Conservation (phyloP, 129 eudicot species). For the Smallanthus sonchifolius region DNA sequence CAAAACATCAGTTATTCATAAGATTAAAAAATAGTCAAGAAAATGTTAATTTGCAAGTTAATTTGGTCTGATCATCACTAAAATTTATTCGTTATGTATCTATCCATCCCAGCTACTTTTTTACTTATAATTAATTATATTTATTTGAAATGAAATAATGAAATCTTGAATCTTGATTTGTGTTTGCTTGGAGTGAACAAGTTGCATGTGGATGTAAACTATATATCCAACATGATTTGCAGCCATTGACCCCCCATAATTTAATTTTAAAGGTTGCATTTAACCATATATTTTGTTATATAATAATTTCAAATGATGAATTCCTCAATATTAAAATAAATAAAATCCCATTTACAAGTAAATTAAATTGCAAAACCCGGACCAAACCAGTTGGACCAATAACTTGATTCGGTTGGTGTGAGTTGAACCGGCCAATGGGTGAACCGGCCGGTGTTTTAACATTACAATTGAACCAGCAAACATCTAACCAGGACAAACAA, state of each 20-base stretch:
- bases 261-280: conserved; percentile 10
- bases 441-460: too few species aligned
- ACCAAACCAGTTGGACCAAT: too few species aligned
- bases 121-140: not conserved
- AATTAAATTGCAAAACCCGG: not conserved
- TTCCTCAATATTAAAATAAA: not conserved
- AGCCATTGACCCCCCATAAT: conserved; percentile 36
- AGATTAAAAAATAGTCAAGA: too few species aligned
- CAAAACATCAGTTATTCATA: too few species aligned
- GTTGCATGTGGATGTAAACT: conserved; percentile 29
- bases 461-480: too few species aligned
- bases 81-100: not conserved
- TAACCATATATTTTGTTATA: not conserved
- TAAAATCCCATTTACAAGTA: not conserved
- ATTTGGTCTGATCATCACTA: not conserved
- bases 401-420: too few species aligned
- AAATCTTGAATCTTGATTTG: not conserved
- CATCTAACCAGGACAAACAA: too few species aligned
- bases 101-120: not conserved
- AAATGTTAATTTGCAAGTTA: too few species aligned
- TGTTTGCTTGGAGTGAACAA: conserved; percentile 27
- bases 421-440: too few species aligned
- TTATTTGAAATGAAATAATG: not conserved
- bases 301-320: not conserved
- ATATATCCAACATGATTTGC: conserved; percentile 27